A percentile compares a stretch with the other conserved stretches of the same genome.
Evolutionary conservation across 768 basidiomycete species (phyloP).

Genomic region (Trametes meyenii): DNA sequence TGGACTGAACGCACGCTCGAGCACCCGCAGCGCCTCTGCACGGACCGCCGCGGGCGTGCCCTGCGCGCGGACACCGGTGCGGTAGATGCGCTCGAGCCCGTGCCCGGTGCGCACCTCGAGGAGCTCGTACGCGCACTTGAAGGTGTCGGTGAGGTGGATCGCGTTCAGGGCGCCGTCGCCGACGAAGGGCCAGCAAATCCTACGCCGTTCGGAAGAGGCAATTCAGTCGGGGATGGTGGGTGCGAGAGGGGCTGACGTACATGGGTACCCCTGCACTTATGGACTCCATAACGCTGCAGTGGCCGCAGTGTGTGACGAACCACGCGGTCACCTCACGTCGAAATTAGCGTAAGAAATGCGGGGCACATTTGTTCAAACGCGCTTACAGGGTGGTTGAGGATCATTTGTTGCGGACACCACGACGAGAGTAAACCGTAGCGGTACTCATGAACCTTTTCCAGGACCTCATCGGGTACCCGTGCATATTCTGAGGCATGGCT

Average conservation of each 20-base stretch:
- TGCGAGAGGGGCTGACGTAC: constrained; percentile 9
- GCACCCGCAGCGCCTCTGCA: constrained; percentile 16
- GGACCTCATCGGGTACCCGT: constrained; percentile 13
- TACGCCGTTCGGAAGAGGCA: constrained; percentile 1
- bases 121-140: constrained; percentile 33
- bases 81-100: constrained; percentile 23
- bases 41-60: constrained; percentile 23
- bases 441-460: constrained; percentile 15
- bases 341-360: too few species aligned
- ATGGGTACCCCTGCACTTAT: constrained; percentile 26
- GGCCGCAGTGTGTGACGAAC: constrained; percentile 23
- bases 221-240: not conserved
- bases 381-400: constrained; percentile 25
- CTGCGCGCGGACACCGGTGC: constrained; percentile 15
- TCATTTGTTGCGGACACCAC: constrained; percentile 30
- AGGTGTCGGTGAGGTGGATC: constrained; percentile 26
- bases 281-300: constrained; percentile 26
- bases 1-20: constrained; percentile 23
- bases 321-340: constrained; percentile 16
- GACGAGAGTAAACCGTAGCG: constrained; percentile 23
- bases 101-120: constrained; percentile 28
- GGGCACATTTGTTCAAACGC: too few species aligned
- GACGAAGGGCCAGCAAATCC: constrained; percentile 34
- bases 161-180: constrained; percentile 30
- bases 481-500: constrained; percentile 20